Base-by-base conservation (phyloP, 768 basidiomycete species). In the Artomyces pyxidatus region DNA sequence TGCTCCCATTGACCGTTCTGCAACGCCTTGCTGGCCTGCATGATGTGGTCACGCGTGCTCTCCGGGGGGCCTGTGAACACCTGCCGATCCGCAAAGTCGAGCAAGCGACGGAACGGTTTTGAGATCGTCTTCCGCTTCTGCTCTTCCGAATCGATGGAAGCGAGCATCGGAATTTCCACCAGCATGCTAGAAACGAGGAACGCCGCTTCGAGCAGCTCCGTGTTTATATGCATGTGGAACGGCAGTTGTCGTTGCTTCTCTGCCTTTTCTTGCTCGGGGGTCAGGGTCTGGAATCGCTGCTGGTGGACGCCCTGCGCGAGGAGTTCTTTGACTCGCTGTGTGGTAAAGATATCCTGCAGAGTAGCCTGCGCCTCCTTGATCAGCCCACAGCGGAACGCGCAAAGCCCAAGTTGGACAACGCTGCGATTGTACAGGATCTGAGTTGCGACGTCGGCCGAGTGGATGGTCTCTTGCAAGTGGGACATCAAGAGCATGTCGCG, bases 181-280 rank as follows among this genome's bases (percentile, higher is more conserved):
- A 99, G 77, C 96, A 99, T 99, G 70, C 94, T 97, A 14, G 91
- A 94, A 16, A 96, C 93, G 37, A 99, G 76, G 74, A 98, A 99
- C 1, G 92, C 96, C 17, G 94, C 94, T 67, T 98, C 96, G 48
- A 98, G 73, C 8, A 99, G 75, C 67, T 98, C 96, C 12, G 96
- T 91, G 71, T 98, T 99, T 69, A 98, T 93, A 68, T 99, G 96
- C 87, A 98, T 88, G 67, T 99, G 96, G 84, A 98, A 99, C 25
- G 96, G 96, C 21, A 99, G 76, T 59, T 97, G 91, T 28, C 96
- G 80, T 56, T 92, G 85, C 57, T 93, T 89, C 66, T 99, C 96
- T 3, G 93, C 83, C 62, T 93, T 88, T 65, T 99, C 96, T 68
- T 99, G 96, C 66, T 99, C 96, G 1, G 91, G 91, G 11, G 86